Evolutionary conservation across 768 basidiomycete species (phyloP).

Genomic region (Serendipita sp.): DNA sequence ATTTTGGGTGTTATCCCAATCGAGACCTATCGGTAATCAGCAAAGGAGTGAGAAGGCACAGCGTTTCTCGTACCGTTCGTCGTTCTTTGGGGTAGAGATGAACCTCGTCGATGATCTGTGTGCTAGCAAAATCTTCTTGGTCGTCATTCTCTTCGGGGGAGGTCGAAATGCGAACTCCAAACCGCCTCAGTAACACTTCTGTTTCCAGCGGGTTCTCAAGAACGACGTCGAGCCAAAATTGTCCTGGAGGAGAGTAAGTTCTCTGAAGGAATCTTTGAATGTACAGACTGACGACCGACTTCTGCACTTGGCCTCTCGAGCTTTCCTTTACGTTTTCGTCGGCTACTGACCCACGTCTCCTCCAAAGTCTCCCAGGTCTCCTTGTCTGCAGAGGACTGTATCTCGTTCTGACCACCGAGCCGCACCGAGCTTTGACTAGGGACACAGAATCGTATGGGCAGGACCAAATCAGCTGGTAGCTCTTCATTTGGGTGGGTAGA

Average conservation of each 20-base stretch:
- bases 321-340: slow-evolving; percentile 39
- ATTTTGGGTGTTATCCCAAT: slow-evolving; percentile 41
- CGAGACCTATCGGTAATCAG: slow-evolving; percentile 32
- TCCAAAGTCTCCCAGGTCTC: slow-evolving; percentile 47
- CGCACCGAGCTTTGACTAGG: slow-evolving; percentile 40
- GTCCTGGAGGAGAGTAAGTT: slow-evolving; percentile 30
- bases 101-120: slow-evolving; percentile 44
- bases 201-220: slow-evolving; percentile 59
- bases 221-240: slow-evolving; percentile 60
- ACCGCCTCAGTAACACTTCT: slow-evolving; percentile 49
- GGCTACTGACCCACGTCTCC: slow-evolving; percentile 46
- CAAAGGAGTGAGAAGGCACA: not conserved
- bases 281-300: slow-evolving; percentile 37
- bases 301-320: slow-evolving; percentile 39
- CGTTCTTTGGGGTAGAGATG: slow-evolving; percentile 45
- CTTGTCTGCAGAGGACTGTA: slow-evolving; percentile 24
- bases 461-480: slow-evolving; percentile 30
- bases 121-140: slow-evolving; percentile 32
- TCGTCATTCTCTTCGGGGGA: slow-evolving; percentile 22
- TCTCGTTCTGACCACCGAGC: slow-evolving; percentile 20
- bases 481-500: slow-evolving; percentile 36
- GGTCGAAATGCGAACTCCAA: slow-evolving; percentile 26
- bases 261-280: slow-evolving; percentile 4
- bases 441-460: slow-evolving; percentile 56
- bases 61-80: slow-evolving; percentile 35